Conservation (phyloP, 352 stramenopile genomes). For the Phytophthora sp. region DNA sequence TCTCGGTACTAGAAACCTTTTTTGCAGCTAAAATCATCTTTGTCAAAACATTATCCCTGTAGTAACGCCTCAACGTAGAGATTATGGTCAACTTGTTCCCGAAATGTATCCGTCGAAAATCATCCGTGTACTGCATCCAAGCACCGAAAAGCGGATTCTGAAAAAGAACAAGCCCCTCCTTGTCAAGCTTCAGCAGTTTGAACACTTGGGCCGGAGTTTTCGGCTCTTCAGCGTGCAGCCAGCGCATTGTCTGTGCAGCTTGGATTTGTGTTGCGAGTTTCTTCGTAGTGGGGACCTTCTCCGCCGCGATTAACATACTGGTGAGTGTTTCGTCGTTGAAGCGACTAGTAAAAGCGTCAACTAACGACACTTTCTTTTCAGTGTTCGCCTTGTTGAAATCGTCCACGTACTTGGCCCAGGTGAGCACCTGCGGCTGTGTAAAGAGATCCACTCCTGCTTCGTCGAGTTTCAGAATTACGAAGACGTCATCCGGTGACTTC, state of each 20-base stretch:
- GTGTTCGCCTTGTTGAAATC: slow-evolving; percentile 4
- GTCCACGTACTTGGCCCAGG: slow-evolving; percentile 4
- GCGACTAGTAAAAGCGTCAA: not conserved
- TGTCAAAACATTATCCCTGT: not conserved
- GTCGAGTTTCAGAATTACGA: not conserved
- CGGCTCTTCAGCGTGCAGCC: not conserved
- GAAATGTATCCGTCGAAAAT: slow-evolving; percentile 5
- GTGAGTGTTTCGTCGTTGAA: not conserved
- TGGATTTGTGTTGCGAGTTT: not conserved
- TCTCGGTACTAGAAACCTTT: not conserved
- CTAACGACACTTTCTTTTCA: not conserved
- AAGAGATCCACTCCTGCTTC: not conserved
- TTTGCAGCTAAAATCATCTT: slow-evolving; percentile 3
- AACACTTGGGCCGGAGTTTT: slow-evolving; percentile 1
- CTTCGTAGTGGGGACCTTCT: slow-evolving; percentile 2
- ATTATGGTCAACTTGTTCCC: slow-evolving; percentile 7
- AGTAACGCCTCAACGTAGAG: not conserved
- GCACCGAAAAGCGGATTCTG: not conserved
- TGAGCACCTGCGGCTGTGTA: not conserved
- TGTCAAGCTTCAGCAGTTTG: slow-evolving; percentile 10
- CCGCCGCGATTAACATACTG: not conserved
- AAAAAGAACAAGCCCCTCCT: not conserved
- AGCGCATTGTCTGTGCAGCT: not conserved
- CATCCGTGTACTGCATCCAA: slow-evolving; percentile 20
- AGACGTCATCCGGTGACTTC: not conserved